These are phyloP conservation scores for Trichoderma afroharzianum DNA, from an alignment of 2,329 filamentous ascomycete species.

Conservation along the genomic window DNA sequence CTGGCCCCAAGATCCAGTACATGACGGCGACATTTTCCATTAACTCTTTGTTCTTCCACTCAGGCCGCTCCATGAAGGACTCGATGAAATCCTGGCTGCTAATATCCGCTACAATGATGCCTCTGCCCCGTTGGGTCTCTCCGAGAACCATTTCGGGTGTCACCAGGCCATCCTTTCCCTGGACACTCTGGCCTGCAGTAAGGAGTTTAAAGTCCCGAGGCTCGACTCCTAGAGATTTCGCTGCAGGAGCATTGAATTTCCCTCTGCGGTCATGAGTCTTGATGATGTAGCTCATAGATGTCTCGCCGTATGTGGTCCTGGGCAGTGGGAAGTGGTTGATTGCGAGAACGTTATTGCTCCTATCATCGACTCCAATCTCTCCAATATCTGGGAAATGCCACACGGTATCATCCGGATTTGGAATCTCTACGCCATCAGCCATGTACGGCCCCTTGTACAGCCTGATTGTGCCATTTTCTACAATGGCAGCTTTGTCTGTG, in stretches of 20 bases:
- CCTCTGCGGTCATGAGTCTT: slow-evolving; percentile 73
- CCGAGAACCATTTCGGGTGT: slow-evolving; percentile 86
- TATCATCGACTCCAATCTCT: slow-evolving; percentile 17
- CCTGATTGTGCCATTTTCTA: slow-evolving; percentile 60
- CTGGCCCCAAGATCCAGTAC: slow-evolving; percentile 77
- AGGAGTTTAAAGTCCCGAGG: slow-evolving; percentile 57
- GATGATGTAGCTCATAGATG: slow-evolving; percentile 82
- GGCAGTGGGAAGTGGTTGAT: slow-evolving; percentile 52
- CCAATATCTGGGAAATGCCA: slow-evolving; percentile 28
- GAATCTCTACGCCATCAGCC: slow-evolving; percentile 20
- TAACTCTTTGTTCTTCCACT: slow-evolving; percentile 64
- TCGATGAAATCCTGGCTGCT: slow-evolving; percentile 68
- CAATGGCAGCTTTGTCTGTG: slow-evolving; percentile 50
- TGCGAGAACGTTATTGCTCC: slow-evolving; percentile 21
- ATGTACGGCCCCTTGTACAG: slow-evolving; percentile 62
- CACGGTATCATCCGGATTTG: slow-evolving; percentile 24
- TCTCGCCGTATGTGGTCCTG: slow-evolving; percentile 58
- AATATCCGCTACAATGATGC: slow-evolving; percentile 77
- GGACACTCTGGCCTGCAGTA: slow-evolving; percentile 59
- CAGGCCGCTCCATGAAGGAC: slow-evolving; percentile 63
- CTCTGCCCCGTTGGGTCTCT: slow-evolving; percentile 61
- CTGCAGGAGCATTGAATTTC: slow-evolving; percentile 68
- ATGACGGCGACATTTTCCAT: slow-evolving; percentile 65
- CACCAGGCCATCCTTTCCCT: slow-evolving; percentile 59
- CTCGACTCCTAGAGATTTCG: slow-evolving; percentile 60